Evolutionary conservation across 305 asterid genomes (phyloP).

Genomic region (Fraxinus latifolia): DNA sequence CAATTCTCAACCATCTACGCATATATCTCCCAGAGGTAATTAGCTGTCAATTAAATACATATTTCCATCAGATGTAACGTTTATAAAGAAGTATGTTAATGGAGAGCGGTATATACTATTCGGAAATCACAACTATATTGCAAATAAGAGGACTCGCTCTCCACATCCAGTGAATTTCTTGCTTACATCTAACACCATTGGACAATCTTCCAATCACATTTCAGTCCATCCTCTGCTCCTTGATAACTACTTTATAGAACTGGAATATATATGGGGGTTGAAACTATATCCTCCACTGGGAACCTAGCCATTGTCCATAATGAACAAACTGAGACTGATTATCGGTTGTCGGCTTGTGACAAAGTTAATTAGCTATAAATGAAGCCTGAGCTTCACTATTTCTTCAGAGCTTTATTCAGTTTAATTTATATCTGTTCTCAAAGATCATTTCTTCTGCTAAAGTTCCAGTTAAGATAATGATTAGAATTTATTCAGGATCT

Average conservation of each 20-base stretch:
- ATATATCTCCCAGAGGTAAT: constrained; percentile 98
- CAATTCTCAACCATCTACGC: constrained; percentile 95
- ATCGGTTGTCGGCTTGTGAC: constrained; percentile 15
- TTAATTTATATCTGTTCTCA: background rate
- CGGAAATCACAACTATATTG: background rate
- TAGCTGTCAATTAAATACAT: background rate
- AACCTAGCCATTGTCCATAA: background rate
- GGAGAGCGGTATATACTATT: background rate
- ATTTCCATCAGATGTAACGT: background rate
- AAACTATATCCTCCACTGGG: background rate
- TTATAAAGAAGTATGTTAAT: background rate
- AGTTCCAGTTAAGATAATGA: background rate
- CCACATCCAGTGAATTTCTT: background rate
- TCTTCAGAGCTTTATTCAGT: constrained; percentile 13
- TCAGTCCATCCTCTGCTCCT: background rate
- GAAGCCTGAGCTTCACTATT: constrained; percentile 13
- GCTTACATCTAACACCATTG: background rate
- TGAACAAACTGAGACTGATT: constrained; percentile 12
- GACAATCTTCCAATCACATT: background rate
- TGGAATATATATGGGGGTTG: background rate
- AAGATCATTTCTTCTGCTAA: background rate
- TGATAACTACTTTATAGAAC: background rate
- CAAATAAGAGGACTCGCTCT: background rate
- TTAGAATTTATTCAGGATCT: background rate
- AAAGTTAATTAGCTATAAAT: constrained; percentile 1